These are phyloP conservation scores for Trifolium repens DNA, from an alignment of 306 rosid species.

Conservation along the genomic window DNA sequence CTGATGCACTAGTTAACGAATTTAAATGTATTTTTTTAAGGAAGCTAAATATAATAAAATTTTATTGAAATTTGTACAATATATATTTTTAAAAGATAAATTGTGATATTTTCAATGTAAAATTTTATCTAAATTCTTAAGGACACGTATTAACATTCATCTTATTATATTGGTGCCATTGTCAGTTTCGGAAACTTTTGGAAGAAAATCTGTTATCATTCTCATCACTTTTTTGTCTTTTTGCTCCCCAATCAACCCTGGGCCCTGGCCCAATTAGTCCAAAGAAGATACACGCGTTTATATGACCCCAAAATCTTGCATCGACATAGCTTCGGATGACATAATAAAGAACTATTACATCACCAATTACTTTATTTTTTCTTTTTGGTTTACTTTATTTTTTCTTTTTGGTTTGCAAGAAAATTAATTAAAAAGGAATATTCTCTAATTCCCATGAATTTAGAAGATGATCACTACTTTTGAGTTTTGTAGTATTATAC, in stretches of 20 bases:
- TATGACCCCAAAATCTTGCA: constrained; percentile 25
- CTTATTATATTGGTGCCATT: no score
- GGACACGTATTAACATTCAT: no score
- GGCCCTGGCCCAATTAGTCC: not conserved
- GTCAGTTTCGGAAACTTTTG: not conserved
- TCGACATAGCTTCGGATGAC: constrained; percentile 37
- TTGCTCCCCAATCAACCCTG: not conserved
- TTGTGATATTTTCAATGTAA: no score
- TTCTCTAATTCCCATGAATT: no score
- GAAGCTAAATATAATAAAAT: no score
- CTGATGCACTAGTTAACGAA: no score
- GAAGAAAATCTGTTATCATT: not conserved
- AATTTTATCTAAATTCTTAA: no score
- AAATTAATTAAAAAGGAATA: not conserved
- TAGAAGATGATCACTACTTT: no score
- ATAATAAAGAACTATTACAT: constrained; percentile 11
- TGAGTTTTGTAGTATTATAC: no score
- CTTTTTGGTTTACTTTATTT: not conserved
- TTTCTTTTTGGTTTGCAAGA: not conserved
- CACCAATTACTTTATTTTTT: not conserved
- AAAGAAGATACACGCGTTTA: not conserved
- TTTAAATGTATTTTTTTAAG: no score
- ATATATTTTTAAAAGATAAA: no score
- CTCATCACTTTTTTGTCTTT: not conserved
- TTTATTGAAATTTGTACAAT: no score